Evolutionary conservation across 768 basidiomycete species (phyloP), one percentile per base, ranked within the genome.

Genomic region (Auricularia sp.): DNA sequence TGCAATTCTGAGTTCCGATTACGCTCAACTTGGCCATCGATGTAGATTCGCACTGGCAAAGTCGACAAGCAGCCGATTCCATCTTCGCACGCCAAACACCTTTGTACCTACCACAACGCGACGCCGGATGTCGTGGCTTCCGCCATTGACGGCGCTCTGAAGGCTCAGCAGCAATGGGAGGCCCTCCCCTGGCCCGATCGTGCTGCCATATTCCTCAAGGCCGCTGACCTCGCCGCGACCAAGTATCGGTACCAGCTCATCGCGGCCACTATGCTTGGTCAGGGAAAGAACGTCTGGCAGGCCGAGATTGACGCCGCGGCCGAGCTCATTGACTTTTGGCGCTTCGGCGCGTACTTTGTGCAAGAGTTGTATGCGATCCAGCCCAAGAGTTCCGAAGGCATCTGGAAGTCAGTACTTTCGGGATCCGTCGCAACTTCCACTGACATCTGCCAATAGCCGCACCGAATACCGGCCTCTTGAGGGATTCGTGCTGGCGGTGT

Each of bases 221-320:
- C 97, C 3, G 97, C 97, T 29, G 97, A 99, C 74, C 85, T 99
- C 61, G 84, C 93, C 64, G 87, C 91, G 72, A 92, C 91, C 63
- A 99, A 98, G 81, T 97, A 98, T 74, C 82, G 97, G 68, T 96
- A 95, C 79, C 88, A 88, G 77, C 80, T 99, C 59, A 81, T 98
- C 78, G 97, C 97, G 51, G 94, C 96, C 47, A 98, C 96, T 54
- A 97, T 99, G 77, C 81, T 99, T 59, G 97, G 97, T 16, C 97
- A 99, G 77, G 97, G 97, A 51, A 99, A 99, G 85, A 99, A 98
- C 73, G 88, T 83, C 16, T 99, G 97, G 97, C 97, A 99, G 78
- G 97, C 97, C 16, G 97, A 99, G 81, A 98, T 99, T 67, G 97
- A 99, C 74, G 93, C 97, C 63, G 97, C 94, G 18, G 96, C 97